These are phyloP conservation scores for Russula brevipes DNA, from an alignment of 768 basidiomycete species.

Conservation along the genomic window DNA sequence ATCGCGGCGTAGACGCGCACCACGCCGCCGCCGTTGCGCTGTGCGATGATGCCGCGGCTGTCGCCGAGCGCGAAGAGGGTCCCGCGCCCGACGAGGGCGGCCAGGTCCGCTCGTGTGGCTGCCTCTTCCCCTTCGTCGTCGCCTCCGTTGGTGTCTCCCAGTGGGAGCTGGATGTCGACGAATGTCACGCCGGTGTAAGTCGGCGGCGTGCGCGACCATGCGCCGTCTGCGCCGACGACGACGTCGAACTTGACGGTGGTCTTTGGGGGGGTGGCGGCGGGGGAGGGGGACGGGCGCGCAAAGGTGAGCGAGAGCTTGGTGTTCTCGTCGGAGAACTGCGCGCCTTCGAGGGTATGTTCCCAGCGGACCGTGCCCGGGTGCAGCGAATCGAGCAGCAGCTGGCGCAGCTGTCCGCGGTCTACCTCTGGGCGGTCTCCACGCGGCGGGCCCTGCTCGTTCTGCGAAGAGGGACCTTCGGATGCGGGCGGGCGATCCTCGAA, in stretches of 20 bases:
- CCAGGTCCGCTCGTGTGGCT: neutral
- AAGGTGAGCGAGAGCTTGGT: constrained; percentile 4
- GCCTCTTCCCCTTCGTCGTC: neutral
- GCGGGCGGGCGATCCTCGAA: neutral
- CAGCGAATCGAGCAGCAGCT: constrained; percentile 14
- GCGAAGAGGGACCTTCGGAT: neutral
- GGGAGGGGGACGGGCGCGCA: neutral
- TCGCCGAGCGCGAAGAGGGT: constrained; percentile 30
- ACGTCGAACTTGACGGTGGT: constrained; percentile 19
- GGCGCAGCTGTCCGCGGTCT: constrained; percentile 16
- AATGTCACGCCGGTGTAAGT: constrained; percentile 33
- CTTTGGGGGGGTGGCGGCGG: neutral
- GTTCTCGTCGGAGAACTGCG: constrained; percentile 1
- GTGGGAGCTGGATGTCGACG: constrained; percentile 26
- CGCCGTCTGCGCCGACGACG: constrained; percentile 39
- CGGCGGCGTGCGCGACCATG: constrained; percentile 40
- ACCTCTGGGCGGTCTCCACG: constrained; percentile 7
- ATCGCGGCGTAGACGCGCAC: constrained; percentile 17
- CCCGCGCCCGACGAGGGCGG: constrained; percentile 31
- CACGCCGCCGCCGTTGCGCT: constrained; percentile 32
- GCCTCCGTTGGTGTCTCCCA: constrained; percentile 10
- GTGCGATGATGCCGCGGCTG: constrained; percentile 30
- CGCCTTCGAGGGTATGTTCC: constrained; percentile 4
- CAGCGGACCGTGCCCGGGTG: constrained; percentile 3
- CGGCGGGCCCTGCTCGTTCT: neutral